phyloP scores from a whole-genome alignment of 768 basidiomycete genomes.

The Lentinula boryana region DNA sequence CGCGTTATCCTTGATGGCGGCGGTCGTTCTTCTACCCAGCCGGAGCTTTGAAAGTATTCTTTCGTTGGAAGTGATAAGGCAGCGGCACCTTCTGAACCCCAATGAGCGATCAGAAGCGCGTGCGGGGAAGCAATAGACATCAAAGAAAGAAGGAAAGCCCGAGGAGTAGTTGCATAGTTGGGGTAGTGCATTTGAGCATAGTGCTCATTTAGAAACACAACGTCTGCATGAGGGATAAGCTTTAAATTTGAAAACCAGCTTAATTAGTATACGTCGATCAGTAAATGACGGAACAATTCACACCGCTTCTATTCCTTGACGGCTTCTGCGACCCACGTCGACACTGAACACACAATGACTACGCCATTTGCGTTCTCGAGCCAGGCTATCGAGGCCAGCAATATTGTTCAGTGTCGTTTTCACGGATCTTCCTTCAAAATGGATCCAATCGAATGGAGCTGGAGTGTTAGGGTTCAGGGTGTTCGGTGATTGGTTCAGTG shows the following conservation, averaged over 20 bases:
- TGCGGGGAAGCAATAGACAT: conserved; percentile 63
- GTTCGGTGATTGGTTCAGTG: neutral
- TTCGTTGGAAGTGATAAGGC: conserved; percentile 75
- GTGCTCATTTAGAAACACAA: conserved; percentile 72
- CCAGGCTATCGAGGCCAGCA: conserved; percentile 73
- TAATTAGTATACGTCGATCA: neutral
- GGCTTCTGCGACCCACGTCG: conserved; percentile 66
- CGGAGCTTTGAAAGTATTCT: conserved; percentile 83
- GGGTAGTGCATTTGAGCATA: conserved; percentile 62
- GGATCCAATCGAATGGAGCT: conserved; percentile 83
- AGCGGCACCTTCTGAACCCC: conserved; percentile 76
- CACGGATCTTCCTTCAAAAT: conserved; percentile 77
- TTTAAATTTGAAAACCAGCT: conserved; percentile 20
- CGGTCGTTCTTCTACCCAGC: conserved; percentile 59
- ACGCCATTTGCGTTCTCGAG: conserved; percentile 79
- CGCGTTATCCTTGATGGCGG: conserved; percentile 10
- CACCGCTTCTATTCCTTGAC: conserved; percentile 78
- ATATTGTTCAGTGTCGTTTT: conserved; percentile 79
- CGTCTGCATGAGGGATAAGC: conserved; percentile 80
- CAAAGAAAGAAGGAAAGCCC: conserved; percentile 72
- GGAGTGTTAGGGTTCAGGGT: conserved; percentile 48
- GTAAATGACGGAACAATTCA: conserved; percentile 21
- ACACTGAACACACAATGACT: conserved; percentile 77
- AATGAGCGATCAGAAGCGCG: conserved; percentile 75
- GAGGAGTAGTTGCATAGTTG: conserved; percentile 58